Evolutionary conservation across 2,329 filamentous ascomycete genomes (phyloP).

Genomic region (Fusarium setosum): DNA sequence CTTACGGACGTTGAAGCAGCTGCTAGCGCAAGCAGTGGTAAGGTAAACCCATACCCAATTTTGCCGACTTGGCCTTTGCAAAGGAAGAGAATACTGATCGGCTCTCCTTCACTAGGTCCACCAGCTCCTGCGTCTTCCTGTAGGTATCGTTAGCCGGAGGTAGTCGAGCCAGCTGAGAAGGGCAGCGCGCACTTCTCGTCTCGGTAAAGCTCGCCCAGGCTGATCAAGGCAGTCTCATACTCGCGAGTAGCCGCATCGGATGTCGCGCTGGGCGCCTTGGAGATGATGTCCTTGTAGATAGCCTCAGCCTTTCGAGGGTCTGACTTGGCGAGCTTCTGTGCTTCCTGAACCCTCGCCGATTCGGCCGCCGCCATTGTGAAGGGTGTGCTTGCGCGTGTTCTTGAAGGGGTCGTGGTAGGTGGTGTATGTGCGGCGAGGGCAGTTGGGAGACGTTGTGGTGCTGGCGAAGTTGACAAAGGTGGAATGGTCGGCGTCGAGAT

Average conservation of each 20-base stretch:
- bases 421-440: constrained; percentile 3
- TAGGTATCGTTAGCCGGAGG: constrained; percentile 30
- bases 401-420: neutral
- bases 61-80: constrained; percentile 98
- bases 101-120: constrained; percentile 90
- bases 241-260: constrained; percentile 88
- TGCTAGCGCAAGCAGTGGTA: constrained; percentile 1
- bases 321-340: constrained; percentile 83
- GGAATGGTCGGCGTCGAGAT: constrained; percentile 29
- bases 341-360: constrained; percentile 82
- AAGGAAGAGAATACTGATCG: constrained; percentile 93
- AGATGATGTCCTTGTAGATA: constrained; percentile 90
- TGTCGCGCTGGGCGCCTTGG: constrained; percentile 83
- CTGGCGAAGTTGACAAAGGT: constrained; percentile 1
- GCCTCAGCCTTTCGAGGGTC: constrained; percentile 86
- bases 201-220: constrained; percentile 90
- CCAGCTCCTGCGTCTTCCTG: constrained; percentile 85
- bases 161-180: neutral
- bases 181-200: constrained; percentile 77
- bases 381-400: constrained; percentile 23
- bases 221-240: constrained; percentile 90
- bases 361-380: constrained; percentile 67
- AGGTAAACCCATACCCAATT: constrained; percentile 77
- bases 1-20: neutral
- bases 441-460: neutral